Conservation (phyloP, 2,329 filamentous ascomycete genomes). For the Chrysoporthe deuterocubensis region DNA sequence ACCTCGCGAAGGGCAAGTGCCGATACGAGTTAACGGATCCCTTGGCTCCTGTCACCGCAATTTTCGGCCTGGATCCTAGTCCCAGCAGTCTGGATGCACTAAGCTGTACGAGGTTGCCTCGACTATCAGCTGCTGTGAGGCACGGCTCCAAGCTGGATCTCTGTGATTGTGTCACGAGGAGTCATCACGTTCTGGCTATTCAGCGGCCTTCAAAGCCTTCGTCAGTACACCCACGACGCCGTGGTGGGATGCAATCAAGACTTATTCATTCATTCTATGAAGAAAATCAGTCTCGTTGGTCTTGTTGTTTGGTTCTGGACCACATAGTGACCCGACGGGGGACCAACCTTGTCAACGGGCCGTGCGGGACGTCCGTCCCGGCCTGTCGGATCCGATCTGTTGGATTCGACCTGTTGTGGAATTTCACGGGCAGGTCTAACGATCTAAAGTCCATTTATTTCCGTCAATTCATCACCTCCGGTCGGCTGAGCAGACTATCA, state of each 20-base stretch:
- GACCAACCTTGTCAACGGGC: conserved; percentile 6
- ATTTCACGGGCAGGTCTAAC: not conserved
- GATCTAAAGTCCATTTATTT: too few species aligned
- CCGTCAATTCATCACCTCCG: not conserved
- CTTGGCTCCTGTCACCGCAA: not conserved
- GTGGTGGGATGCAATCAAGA: not conserved
- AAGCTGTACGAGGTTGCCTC: conserved; percentile 16
- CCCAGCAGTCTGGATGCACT: conserved; percentile 9
- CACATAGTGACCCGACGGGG: conserved; percentile 4
- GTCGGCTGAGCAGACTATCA: not conserved
- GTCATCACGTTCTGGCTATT: not conserved
- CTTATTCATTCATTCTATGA: conserved; percentile 7
- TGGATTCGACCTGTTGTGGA: conserved; percentile 12
- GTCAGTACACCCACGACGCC: not conserved
- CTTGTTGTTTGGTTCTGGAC: conserved; percentile 17
- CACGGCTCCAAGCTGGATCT: conserved; percentile 17
- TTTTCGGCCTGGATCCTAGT: not conserved
- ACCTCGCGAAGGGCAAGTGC: conserved; percentile 13
- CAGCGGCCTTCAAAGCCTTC: not conserved
- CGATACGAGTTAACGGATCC: not conserved
- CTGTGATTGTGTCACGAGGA: conserved; percentile 20
- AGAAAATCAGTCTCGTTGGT: not conserved
- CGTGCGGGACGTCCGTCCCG: conserved; percentile 25
- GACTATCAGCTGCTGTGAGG: not conserved
- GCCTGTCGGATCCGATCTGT: conserved; percentile 23